These are phyloP conservation scores for Russula sp. DNA, from an alignment of 768 basidiomycete species.

Conservation along the genomic window DNA sequence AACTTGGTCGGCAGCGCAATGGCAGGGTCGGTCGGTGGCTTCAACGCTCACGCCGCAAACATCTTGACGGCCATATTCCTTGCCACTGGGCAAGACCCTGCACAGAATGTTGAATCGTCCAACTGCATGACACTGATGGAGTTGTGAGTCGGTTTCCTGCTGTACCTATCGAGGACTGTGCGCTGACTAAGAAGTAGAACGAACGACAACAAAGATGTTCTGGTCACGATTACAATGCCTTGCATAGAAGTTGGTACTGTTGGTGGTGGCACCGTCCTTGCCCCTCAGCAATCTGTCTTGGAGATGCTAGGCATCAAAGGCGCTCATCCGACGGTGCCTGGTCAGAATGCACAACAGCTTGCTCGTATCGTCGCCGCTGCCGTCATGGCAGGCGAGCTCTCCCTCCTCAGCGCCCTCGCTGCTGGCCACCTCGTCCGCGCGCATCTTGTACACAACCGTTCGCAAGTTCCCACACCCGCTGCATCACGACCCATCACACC, in stretches of 20 bases:
- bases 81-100: conserved; percentile 97
- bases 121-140: conserved; percentile 99
- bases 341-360: conserved; percentile 82
- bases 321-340: conserved; percentile 80
- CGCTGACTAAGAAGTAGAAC: conserved; percentile 41
- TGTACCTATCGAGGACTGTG: conserved; percentile 9
- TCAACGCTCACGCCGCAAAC: conserved; percentile 98
- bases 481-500: conserved; percentile 57
- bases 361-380: conserved; percentile 86
- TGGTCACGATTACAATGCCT: conserved; percentile 97
- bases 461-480: conserved; percentile 69
- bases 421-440: conserved; percentile 93
- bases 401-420: conserved; percentile 85
- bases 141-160: conserved; percentile 54
- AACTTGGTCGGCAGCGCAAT: conserved; percentile 96
- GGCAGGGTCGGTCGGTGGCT: conserved; percentile 97
- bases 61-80: conserved; percentile 94
- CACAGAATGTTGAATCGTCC: conserved; percentile 97
- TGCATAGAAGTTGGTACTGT: conserved; percentile 98
- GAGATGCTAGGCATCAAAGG: conserved; percentile 93
- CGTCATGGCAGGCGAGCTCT: conserved; percentile 97
- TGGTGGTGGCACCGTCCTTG: conserved; percentile 91
- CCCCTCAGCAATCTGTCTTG: conserved; percentile 83
- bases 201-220: conserved; percentile 83
- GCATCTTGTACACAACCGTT: conserved; percentile 89